phyloP scores from a whole-genome alignment of 768 basidiomycete genomes.

The Lentinula sp. region DNA sequence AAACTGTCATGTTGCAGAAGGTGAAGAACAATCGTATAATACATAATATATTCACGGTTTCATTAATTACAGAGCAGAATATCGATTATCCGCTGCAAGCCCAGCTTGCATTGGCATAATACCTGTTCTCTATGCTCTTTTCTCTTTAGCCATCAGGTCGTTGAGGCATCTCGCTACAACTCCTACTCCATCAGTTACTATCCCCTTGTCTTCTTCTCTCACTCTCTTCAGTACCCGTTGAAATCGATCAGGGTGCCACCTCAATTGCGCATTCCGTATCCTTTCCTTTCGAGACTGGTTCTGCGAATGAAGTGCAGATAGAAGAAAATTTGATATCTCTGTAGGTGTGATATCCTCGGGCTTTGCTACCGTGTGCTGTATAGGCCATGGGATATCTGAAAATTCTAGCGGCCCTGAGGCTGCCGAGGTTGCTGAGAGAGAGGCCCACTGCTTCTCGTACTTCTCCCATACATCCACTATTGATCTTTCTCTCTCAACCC shows the following conservation, averaged over 20 bases:
- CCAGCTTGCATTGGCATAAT: neutral
- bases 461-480: slow-evolving; percentile 50
- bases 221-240: slow-evolving; percentile 49
- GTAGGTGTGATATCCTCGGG: slow-evolving; percentile 46
- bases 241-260: slow-evolving; percentile 84
- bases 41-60: neutral
- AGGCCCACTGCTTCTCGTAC: slow-evolving; percentile 66
- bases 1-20: too few species aligned
- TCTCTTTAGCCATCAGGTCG: slow-evolving; percentile 37
- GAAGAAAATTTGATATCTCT: slow-evolving; percentile 54
- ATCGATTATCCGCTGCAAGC: neutral
- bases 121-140: neutral
- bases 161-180: slow-evolving; percentile 63
- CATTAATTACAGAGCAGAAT: neutral
- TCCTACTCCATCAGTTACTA: slow-evolving; percentile 60
- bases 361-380: slow-evolving; percentile 32
- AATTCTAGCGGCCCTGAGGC: slow-evolving; percentile 50
- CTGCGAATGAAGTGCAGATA: slow-evolving; percentile 59
- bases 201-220: slow-evolving; percentile 38
- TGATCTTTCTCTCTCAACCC: slow-evolving; percentile 29
- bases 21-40: too few species aligned
- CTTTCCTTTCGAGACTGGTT: slow-evolving; percentile 57
- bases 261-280: slow-evolving; percentile 57
- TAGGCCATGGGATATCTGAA: slow-evolving; percentile 68
- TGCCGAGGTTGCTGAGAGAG: slow-evolving; percentile 28